These are phyloP conservation scores for Dothideomycetidae sp. DNA, from an alignment of 2,329 filamentous ascomycete genomes.

Conservation along the genomic window DNA sequence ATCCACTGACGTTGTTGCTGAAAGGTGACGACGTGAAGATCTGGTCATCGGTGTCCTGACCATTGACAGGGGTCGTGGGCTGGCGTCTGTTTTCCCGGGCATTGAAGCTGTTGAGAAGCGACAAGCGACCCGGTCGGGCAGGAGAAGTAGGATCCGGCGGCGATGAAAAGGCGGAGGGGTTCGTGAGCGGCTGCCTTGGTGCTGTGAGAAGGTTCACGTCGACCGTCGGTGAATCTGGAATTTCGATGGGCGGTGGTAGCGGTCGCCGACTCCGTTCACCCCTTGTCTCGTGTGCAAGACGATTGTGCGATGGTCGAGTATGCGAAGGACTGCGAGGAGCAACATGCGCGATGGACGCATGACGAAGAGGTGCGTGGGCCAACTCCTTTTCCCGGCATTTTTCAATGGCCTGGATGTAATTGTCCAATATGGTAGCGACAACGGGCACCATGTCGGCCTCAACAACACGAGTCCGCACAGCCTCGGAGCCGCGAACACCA, in stretches of 20 bases:
- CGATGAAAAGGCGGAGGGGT: neutral
- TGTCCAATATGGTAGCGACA: slow-evolving; percentile 93
- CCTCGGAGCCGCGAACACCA: slow-evolving; percentile 87
- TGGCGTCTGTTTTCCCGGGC: slow-evolving; percentile 13
- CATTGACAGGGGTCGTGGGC: slow-evolving; percentile 18
- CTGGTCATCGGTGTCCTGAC: slow-evolving; percentile 14
- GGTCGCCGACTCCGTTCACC: slow-evolving; percentile 49
- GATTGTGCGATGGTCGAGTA: slow-evolving; percentile 8
- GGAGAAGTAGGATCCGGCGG: neutral
- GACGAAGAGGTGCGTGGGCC: neutral
- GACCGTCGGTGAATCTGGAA: slow-evolving; percentile 39
- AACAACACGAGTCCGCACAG: slow-evolving; percentile 84
- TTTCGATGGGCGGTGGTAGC: slow-evolving; percentile 72
- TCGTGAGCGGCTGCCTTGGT: neutral
- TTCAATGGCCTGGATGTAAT: slow-evolving; percentile 94
- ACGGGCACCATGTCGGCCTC: slow-evolving; percentile 99
- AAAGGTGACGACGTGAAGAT: slow-evolving; percentile 19
- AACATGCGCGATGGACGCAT: neutral
- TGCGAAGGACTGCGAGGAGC: slow-evolving; percentile 5
- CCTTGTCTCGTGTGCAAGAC: slow-evolving; percentile 24
- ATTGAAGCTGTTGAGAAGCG: slow-evolving; percentile 3
- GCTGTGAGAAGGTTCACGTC: neutral
- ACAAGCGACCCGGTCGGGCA: neutral
- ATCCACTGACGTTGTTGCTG: slow-evolving; percentile 26
- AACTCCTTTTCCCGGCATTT: slow-evolving; percentile 64